Evolutionary conservation across 306 rosid genomes (phyloP).

Genomic region (Inga leiocalycina): DNA sequence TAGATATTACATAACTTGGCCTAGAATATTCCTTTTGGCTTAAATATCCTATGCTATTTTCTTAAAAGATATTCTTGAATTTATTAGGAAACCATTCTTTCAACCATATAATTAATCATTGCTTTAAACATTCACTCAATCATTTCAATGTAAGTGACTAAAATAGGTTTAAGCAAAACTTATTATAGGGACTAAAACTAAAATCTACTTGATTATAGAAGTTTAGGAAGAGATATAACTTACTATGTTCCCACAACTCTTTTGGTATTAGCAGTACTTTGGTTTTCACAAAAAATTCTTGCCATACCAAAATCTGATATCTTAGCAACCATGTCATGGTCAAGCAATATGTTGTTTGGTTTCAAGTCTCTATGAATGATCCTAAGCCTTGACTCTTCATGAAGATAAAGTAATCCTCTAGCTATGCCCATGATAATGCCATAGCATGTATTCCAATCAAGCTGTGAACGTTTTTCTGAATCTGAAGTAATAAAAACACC

Average conservation of each 20-base stretch:
- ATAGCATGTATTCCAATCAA: slow-evolving; percentile 48
- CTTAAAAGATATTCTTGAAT: no score
- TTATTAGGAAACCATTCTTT: no score
- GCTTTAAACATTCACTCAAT: neutral
- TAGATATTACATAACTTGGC: neutral
- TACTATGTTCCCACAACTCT: slow-evolving; percentile 67
- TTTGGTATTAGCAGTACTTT: slow-evolving; percentile 52
- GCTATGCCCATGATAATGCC: slow-evolving; percentile 53
- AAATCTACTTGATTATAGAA: neutral
- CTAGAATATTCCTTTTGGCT: neutral
- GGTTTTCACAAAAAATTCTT: slow-evolving; percentile 54
- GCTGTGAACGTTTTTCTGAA: slow-evolving; percentile 37
- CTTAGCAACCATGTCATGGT: slow-evolving; percentile 50
- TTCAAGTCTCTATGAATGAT: slow-evolving; percentile 66
- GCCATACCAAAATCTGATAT: slow-evolving; percentile 71
- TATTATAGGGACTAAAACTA: neutral
- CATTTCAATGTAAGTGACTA: neutral
- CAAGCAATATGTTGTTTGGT: slow-evolving; percentile 58
- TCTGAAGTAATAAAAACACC: slow-evolving; percentile 35
- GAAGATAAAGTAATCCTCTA: slow-evolving; percentile 57
- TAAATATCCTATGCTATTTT: neutral
- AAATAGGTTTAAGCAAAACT: neutral
- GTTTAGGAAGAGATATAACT: slow-evolving; percentile 8
- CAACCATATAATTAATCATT: no score
- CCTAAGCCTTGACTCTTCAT: slow-evolving; percentile 56